These are phyloP conservation scores for Dactylellina haptotyla DNA, from an alignment of 2,329 filamentous ascomycete genomes.

Conservation along the genomic window DNA sequence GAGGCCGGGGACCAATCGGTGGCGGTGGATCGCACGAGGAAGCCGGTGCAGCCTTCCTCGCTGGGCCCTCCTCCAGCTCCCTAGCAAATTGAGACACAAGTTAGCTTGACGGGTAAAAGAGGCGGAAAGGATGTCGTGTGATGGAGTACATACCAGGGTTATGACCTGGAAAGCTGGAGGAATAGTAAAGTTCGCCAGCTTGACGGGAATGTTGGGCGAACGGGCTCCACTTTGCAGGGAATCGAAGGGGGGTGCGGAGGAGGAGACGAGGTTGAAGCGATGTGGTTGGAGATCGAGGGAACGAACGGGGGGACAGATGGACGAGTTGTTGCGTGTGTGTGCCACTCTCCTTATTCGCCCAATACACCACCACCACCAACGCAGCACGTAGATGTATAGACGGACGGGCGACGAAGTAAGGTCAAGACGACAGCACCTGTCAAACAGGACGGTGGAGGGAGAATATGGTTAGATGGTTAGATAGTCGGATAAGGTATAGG, in stretches of 20 bases:
- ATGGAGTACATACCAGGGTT: slow-evolving; percentile 42
- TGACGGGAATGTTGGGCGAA: slow-evolving; percentile 49
- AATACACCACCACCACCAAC: no score
- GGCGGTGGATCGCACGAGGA: slow-evolving; percentile 83
- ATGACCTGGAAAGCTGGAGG: slow-evolving; percentile 54
- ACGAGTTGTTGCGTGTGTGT: no score
- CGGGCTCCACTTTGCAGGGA: slow-evolving; percentile 44
- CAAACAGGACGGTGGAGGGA: no score
- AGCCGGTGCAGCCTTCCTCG: slow-evolving; percentile 88
- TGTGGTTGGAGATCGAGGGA: no score
- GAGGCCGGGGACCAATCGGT: slow-evolving; percentile 84
- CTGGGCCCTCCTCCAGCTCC: slow-evolving; percentile 88
- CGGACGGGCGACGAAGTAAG: background rate
- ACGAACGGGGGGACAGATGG: no score
- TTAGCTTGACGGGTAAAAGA: slow-evolving; percentile 10
- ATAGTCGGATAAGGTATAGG: background rate
- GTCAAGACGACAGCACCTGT: no score
- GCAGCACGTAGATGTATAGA: no score
- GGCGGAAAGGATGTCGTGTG: slow-evolving; percentile 34
- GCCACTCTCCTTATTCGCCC: no score
- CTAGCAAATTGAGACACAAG: slow-evolving; percentile 10
- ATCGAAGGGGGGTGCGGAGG: slow-evolving; percentile 13
- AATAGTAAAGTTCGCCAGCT: slow-evolving; percentile 50
- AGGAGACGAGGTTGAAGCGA: background rate
- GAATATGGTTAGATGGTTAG: no score